Conservation (phyloP, 1,284 basidiomycete species). For the Tilletia indica region DNA sequence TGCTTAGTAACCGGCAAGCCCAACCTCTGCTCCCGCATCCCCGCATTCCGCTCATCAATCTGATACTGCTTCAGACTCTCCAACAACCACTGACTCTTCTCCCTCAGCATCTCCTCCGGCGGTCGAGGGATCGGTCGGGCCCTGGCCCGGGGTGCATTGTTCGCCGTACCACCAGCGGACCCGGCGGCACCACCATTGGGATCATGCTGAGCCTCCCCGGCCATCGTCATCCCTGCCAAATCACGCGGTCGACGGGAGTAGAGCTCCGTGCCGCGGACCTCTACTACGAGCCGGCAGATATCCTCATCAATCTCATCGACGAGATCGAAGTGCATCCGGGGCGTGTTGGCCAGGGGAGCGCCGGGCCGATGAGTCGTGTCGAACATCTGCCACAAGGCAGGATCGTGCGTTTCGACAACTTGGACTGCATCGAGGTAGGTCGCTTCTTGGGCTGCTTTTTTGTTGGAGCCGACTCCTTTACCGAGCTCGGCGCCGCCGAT, state of each 20-base stretch:
- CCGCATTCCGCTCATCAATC: conserved; percentile 65
- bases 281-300: conserved; percentile 67
- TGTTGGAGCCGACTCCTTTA: conserved; percentile 68
- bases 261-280: conserved; percentile 62
- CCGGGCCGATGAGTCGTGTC: conserved; percentile 52
- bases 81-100: conserved; percentile 67
- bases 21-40: conserved; percentile 69
- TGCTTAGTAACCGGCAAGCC: conserved; percentile 67
- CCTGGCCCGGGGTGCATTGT: conserved; percentile 34
- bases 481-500: conserved; percentile 79
- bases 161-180: neutral
- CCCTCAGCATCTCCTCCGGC: conserved; percentile 49
- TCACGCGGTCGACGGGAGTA: conserved; percentile 49
- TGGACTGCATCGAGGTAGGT: conserved; percentile 84
- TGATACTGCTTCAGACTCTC: conserved; percentile 67
- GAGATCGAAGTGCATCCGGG: conserved; percentile 71
- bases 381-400: conserved; percentile 75
- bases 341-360: conserved; percentile 63
- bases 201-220: conserved; percentile 28
- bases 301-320: conserved; percentile 71
- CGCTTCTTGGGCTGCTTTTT: conserved; percentile 72
- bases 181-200: conserved; percentile 9
- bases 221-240: conserved; percentile 27
- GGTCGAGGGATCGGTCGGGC: conserved; percentile 23
- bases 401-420: conserved; percentile 81